These are phyloP conservation scores for Toxicodendron radicans DNA, from an alignment of 345 rosid species.

Conservation along the genomic window DNA sequence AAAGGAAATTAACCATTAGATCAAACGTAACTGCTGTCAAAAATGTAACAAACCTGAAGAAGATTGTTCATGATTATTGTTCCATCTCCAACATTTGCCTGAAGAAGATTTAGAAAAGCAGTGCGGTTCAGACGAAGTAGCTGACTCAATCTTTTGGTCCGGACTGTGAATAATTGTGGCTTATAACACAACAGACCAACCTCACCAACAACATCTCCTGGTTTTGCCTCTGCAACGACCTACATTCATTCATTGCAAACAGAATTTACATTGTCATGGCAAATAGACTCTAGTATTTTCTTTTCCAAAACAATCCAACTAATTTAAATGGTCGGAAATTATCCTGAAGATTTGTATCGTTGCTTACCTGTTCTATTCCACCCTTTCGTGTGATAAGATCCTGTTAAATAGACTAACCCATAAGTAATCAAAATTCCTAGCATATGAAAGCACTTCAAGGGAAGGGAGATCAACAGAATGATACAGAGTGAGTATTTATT, in stretches of 20 bases:
- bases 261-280: conserved; percentile 10
- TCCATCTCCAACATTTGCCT: conserved; percentile 89
- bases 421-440: conserved; percentile 19
- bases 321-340: background rate
- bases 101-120: conserved; percentile 62
- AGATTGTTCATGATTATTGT: conserved; percentile 84
- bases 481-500: background rate
- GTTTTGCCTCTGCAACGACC: conserved; percentile 64
- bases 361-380: conserved; percentile 69
- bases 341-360: conserved; percentile 7
- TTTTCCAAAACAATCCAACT: conserved; percentile 5
- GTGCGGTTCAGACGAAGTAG: conserved; percentile 88
- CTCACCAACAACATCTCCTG: conserved; percentile 82
- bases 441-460: background rate
- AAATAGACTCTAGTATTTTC: background rate
- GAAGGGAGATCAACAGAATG: background rate
- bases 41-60: conserved; percentile 59
- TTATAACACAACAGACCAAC: conserved; percentile 83
- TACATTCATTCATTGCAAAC: conserved; percentile 23
- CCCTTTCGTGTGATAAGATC: conserved; percentile 55
- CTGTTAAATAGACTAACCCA: conserved; percentile 34
- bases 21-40: background rate
- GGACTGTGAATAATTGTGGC: conserved; percentile 82
- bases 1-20: background rate
- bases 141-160: conserved; percentile 81